Evolutionary conservation across 225 moss, liverwort and hornwort genomes (phyloP), one percentile per base, ranked within the genome.

Genomic region (Rhytidiadelphus loreus): DNA sequence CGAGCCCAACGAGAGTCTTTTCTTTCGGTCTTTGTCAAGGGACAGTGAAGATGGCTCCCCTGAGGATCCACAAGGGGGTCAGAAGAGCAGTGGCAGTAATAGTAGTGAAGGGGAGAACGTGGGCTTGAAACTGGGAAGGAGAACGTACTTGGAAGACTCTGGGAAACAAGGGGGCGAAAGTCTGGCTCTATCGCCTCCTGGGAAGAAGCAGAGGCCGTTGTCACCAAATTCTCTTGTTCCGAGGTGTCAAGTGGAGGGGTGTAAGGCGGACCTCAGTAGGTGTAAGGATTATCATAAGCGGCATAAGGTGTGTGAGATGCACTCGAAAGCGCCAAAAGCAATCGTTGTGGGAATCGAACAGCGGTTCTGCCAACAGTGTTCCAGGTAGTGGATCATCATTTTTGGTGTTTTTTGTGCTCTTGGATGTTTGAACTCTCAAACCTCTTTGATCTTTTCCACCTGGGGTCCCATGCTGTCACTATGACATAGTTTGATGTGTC

Each of bases 351-450:
- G 95, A 46, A 89, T 87, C 24, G 96, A 96, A 88, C 96, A 98
- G 89, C 98, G 98, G 28, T 98, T 98, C 89, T 98, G 98, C 86
- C 98, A 98, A 85, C 98, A 98, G 88, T 98, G 98, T 86, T 93
- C 93, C 16, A 88, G 94, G 94, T 94, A 80, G 39, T 56, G 25
- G 56, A 56, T 61, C 50, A 20, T 81, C 57, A 69, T 32, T 28
- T 55, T 63, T n/a, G 23, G 52, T 65, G 26, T 65, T 66, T 66
- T 37, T 76, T 69, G 79, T 57, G 50, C 41, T 68, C 66, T 76
- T 74, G 73, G 33, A 50, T 74, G 53, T 65, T 79, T 57, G 44
- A 53, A 71, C 43, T 43, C 59, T 58, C 59, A 19, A 59, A 8
- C 20, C 29, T 80, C 29, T 59, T 41, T 30, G 41, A 43, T 80